Conservation (phyloP, 2,329 filamentous ascomycete genomes). For the Neofusicoccum sp. region DNA sequence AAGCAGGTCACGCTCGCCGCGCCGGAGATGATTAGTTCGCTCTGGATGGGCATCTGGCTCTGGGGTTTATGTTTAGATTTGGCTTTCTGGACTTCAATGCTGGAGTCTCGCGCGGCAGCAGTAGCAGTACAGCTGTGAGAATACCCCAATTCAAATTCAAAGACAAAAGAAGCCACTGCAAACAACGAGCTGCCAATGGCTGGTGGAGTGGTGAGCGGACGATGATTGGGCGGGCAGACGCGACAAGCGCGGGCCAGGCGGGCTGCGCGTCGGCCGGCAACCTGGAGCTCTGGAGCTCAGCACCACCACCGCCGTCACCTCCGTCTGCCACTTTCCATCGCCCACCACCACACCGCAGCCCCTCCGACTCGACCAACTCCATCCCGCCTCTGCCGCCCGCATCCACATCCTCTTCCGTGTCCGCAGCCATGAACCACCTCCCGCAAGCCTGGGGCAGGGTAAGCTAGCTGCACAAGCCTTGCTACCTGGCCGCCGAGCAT, state of each 20-base stretch:
- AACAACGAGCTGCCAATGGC: neutral
- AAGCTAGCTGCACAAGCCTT: conserved; percentile 30
- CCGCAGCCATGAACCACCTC: conserved; percentile 60
- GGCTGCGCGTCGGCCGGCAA: conserved; percentile 11
- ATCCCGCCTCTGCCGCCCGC: conserved; percentile 19
- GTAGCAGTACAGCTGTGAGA: neutral
- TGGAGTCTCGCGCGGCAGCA: neutral
- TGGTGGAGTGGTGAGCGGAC: neutral
- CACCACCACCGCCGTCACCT: conserved; percentile 12
- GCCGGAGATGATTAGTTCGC: conserved; percentile 22
- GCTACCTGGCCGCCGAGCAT: conserved; percentile 11
- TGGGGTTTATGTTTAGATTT: neutral
- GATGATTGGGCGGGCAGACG: conserved; percentile 6
- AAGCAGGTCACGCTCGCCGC: conserved; percentile 32
- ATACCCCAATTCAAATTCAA: neutral
- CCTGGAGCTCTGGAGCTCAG: conserved; percentile 14
- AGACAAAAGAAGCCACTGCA: neutral
- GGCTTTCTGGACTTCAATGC: neutral
- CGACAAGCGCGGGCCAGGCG: conserved; percentile 11
- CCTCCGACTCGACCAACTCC: conserved; percentile 21
- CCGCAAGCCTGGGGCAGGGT: conserved; percentile 66
- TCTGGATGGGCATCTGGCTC: neutral
- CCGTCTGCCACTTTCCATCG: conserved; percentile 10
- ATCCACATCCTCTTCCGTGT: neutral
- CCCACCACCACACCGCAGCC: conserved; percentile 18